Percentiles rank a stretch among this genome's conserved stretches.
These are phyloP conservation scores for Stephanocyclus meneghinianus DNA, from an alignment of 352 stramenopile species.

Conservation along the genomic window DNA sequence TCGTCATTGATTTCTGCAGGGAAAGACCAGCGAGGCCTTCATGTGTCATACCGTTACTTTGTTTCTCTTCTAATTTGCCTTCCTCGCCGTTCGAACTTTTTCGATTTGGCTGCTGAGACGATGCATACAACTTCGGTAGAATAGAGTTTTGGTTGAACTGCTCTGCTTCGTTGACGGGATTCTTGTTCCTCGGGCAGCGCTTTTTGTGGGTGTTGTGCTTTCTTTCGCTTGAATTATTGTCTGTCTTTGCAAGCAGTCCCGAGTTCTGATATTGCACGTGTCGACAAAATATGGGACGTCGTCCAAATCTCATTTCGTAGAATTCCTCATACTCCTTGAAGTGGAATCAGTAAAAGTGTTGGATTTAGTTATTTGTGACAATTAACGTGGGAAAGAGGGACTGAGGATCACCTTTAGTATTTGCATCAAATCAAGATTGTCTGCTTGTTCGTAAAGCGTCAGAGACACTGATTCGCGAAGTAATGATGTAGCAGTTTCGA, in stretches of 20 bases:
- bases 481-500: slow-evolving; percentile 31
- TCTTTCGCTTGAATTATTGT: not conserved
- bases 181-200: slow-evolving; percentile 5
- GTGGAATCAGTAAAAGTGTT: not conserved
- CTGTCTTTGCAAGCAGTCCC: not conserved
- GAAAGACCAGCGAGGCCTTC: slow-evolving; percentile 27
- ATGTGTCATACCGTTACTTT: slow-evolving; percentile 4
- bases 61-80: slow-evolving; percentile 24
- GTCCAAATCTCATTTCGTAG: slow-evolving; percentile 89
- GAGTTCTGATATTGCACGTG: not conserved
- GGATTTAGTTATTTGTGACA: not conserved
- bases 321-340: slow-evolving; percentile 89
- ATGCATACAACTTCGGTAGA: not conserved
- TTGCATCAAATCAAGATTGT: slow-evolving; percentile 89
- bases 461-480: slow-evolving; percentile 32
- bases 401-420: slow-evolving; percentile 29
- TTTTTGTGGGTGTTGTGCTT: not conserved
- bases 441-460: slow-evolving; percentile 85
- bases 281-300: slow-evolving; percentile 26
- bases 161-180: slow-evolving; percentile 10
- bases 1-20: slow-evolving; percentile 22
- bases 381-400: not conserved
- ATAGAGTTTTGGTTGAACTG: not conserved
- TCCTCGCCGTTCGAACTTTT: slow-evolving; percentile 10
- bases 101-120: not conserved